These are phyloP conservation scores for Mycena kentingensis DNA, from an alignment of 768 basidiomycete species.

Conservation along the genomic window DNA sequence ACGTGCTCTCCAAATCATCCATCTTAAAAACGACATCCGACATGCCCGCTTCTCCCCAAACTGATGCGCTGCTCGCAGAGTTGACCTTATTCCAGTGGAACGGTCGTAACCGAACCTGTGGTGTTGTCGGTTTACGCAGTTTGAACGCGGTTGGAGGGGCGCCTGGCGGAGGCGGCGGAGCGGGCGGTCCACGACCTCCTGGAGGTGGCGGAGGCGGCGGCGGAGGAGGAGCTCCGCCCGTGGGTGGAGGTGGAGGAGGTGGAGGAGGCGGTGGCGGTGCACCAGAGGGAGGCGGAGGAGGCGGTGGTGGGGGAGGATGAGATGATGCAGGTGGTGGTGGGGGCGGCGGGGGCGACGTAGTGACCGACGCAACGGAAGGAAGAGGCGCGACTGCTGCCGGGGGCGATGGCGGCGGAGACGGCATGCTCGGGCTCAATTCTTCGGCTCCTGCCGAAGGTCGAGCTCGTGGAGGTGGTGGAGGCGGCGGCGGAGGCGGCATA, in stretches of 20 bases:
- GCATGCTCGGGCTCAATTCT: neutral
- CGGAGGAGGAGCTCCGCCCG: conserved; percentile 22
- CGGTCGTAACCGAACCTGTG: conserved; percentile 66
- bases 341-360: conserved; percentile 28
- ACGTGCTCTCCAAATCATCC: conserved; percentile 73
- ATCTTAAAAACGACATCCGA: conserved; percentile 52
- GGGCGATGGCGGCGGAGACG: no score
- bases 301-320: conserved; percentile 16
- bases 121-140: conserved; percentile 33
- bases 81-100: conserved; percentile 90
- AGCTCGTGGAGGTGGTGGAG: conserved; percentile 32
- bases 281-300: conserved; percentile 30
- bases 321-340: conserved; percentile 19
- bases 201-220: conserved; percentile 37
- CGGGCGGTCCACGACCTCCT: conserved; percentile 25
- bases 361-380: conserved; percentile 35
- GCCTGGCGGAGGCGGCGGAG: conserved; percentile 42
- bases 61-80: conserved; percentile 45
- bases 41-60: conserved; percentile 65
- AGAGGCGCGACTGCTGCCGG: conserved; percentile 5
- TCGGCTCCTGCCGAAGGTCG: conserved; percentile 13
- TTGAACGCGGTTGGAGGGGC: conserved; percentile 35
- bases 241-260: conserved; percentile 38
- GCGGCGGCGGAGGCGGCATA: conserved; percentile 28
- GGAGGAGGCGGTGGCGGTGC: conserved; percentile 29